Evolutionary conservation across 495 filamentous ascomycete genomes (phyloP).

Genomic region (Xylaria grammica): DNA sequence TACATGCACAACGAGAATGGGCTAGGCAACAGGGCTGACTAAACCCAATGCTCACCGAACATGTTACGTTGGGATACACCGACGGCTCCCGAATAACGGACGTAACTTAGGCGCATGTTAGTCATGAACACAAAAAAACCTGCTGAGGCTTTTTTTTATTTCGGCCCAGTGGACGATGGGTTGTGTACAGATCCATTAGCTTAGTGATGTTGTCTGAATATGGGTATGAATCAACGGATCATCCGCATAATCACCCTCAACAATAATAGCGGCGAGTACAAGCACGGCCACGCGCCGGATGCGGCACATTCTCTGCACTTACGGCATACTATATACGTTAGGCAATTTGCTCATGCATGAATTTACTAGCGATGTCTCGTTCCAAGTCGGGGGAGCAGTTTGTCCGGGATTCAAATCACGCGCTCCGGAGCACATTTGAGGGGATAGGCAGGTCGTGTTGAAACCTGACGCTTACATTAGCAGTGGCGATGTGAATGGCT

Average conservation of each 20-base stretch:
- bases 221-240: conserved; percentile 51
- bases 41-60: neutral
- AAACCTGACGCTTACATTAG: conserved; percentile 34
- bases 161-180: conserved; percentile 62
- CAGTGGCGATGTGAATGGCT: conserved; percentile 56
- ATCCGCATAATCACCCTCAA: conserved; percentile 63
- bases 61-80: conserved; percentile 39
- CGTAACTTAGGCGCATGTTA: conserved; percentile 58
- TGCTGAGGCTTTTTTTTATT: conserved; percentile 61
- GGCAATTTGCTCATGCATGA: conserved; percentile 58
- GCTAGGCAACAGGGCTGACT: neutral
- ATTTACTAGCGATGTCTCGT: conserved; percentile 58
- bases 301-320: conserved; percentile 49
- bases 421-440: no score
- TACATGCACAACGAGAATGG: conserved; percentile 53
- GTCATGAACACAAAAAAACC: conserved; percentile 67
- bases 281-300: conserved; percentile 52
- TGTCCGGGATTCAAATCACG: conserved; percentile 53
- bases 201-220: conserved; percentile 27
- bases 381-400: conserved; percentile 61
- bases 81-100: conserved; percentile 59
- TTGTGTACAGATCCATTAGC: conserved; percentile 48
- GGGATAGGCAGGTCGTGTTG: no score
- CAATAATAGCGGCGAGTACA: conserved; percentile 60
- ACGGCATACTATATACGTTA: conserved; percentile 61